Base-by-base conservation (phyloP, 176 grass and related monocot species). In the Musa beccarii region DNA sequence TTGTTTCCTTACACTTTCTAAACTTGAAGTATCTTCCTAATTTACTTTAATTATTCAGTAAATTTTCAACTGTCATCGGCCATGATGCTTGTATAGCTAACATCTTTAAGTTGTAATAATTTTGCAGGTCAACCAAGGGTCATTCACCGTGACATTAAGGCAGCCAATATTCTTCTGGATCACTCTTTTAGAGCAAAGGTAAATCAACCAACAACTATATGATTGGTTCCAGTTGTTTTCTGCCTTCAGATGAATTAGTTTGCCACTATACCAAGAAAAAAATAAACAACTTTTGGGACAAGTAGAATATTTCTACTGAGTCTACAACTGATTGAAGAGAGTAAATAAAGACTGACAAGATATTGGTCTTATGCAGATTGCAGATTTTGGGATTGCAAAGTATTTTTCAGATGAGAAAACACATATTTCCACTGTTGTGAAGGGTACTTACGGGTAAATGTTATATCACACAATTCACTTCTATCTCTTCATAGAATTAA, bases 381-480 rank as follows among this genome's bases (percentile, higher is more conserved):
- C 79, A 74, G 79, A 74, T 81, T 81, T 81, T 81, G 79, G 79
- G 13, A 64, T 73, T 66, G 56, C 79, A 74, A 81, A 72, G 57
- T 51, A 74, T 81, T 53, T 81, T 57, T 16, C 29, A 19, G 79
- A 81, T 21, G 68, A 66, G 6, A 56, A 74, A 51, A 81, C 68
- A 22, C 70, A 81, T 53, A 10, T 73, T 54, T 63, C 79, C 16
- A 78, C 76, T 34, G 11, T 51, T 52, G 51, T 78, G 23, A 78
- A 67, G 23, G 76, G 63, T 55, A 68, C 76, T 54, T 26, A 11
- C 17, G 76, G 76, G 76, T 78, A 68, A 67, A 29, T 17, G 14
- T 23, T n/a, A 54, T 67, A 11, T 78, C 51, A 63, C 23, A 3
- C 11, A 34, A 8, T 54, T 54, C 0, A 12, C 9, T 54, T 78